Percentiles rank a stretch among this genome's conserved stretches.
phyloP scores from a whole-genome alignment of 2,329 filamentous ascomycete genomes.

The Beauveria medogensis region DNA sequence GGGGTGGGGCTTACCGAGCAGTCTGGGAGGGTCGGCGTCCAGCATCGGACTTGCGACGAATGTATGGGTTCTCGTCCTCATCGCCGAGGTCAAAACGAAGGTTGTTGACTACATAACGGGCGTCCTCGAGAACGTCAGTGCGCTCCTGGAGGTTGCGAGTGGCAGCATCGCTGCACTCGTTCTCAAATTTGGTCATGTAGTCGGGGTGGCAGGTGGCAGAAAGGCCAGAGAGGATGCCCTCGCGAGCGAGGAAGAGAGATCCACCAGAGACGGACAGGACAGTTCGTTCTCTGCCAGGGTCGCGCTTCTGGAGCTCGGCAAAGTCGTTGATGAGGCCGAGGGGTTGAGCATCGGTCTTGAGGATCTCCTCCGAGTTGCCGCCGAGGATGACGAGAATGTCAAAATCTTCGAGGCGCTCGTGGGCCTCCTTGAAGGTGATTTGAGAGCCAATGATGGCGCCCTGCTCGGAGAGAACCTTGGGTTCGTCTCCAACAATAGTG shows the following conservation, averaged over 20 bases:
- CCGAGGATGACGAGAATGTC: slow-evolving; percentile 74
- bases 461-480: slow-evolving; percentile 49
- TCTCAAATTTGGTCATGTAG: slow-evolving; percentile 72
- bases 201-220: slow-evolving; percentile 79
- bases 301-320: slow-evolving; percentile 70
- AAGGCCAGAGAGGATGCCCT: slow-evolving; percentile 69
- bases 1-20: slow-evolving; percentile 43
- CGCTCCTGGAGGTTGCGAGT: slow-evolving; percentile 64
- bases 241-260: slow-evolving; percentile 66
- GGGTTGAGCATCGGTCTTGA: slow-evolving; percentile 62
- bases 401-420: slow-evolving; percentile 65
- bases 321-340: slow-evolving; percentile 67
- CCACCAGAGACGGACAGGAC: slow-evolving; percentile 75
- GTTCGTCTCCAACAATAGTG: slow-evolving; percentile 45
- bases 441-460: slow-evolving; percentile 66
- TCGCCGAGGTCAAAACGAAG: slow-evolving; percentile 77
- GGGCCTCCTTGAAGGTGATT: slow-evolving; percentile 70
- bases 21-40: slow-evolving; percentile 49
- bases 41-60: slow-evolving; percentile 64
- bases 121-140: slow-evolving; percentile 74
- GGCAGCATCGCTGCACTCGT: slow-evolving; percentile 66
- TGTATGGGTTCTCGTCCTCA: slow-evolving; percentile 76
- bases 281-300: slow-evolving; percentile 72
- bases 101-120: slow-evolving; percentile 84
- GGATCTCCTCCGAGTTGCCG: slow-evolving; percentile 54